Conservation (phyloP, 2,329 filamentous ascomycete genomes). For the Exophiala sp. region DNA sequence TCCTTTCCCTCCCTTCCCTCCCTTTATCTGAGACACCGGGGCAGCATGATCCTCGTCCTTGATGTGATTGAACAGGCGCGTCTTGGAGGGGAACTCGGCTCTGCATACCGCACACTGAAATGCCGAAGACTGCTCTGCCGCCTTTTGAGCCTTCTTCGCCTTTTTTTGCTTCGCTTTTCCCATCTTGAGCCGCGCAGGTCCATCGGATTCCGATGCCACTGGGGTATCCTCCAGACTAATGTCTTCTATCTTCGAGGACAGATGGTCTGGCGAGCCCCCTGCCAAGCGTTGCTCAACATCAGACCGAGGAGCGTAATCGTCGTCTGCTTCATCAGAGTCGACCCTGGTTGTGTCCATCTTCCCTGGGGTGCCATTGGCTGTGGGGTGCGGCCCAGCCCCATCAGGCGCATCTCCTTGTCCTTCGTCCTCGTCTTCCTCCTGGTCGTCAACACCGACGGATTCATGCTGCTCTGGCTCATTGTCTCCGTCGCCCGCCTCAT, state of each 20-base stretch:
- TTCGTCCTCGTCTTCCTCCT: neutral
- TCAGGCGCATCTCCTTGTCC: constrained; percentile 17
- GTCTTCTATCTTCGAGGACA: constrained; percentile 25
- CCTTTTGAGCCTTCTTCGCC: constrained; percentile 45
- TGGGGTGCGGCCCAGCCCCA: neutral
- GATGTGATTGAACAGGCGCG: constrained; percentile 70
- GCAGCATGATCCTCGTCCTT: constrained; percentile 63
- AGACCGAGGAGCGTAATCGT: constrained; percentile 44
- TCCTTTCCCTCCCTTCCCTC: constrained; percentile 23
- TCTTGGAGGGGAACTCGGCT: constrained; percentile 71
- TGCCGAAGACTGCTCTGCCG: constrained; percentile 31
- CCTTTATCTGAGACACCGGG: constrained; percentile 30
- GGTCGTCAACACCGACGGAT: neutral
- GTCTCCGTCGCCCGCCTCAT: constrained; percentile 18
- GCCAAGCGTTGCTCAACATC: constrained; percentile 40
- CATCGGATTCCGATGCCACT: constrained; percentile 23
- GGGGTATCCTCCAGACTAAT: constrained; percentile 19
- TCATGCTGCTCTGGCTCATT: neutral
- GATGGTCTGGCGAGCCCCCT: constrained; percentile 11
- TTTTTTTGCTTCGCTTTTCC: constrained; percentile 55
- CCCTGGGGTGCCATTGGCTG: constrained; percentile 1
- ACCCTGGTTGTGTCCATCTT: constrained; percentile 12
- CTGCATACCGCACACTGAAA: constrained; percentile 75
- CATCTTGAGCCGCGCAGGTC: constrained; percentile 33
- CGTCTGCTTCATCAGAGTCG: constrained; percentile 28